These are phyloP conservation scores for Saccharomyces hybrid DNA, from an alignment of 1,139 yeast species.

Conservation along the genomic window DNA sequence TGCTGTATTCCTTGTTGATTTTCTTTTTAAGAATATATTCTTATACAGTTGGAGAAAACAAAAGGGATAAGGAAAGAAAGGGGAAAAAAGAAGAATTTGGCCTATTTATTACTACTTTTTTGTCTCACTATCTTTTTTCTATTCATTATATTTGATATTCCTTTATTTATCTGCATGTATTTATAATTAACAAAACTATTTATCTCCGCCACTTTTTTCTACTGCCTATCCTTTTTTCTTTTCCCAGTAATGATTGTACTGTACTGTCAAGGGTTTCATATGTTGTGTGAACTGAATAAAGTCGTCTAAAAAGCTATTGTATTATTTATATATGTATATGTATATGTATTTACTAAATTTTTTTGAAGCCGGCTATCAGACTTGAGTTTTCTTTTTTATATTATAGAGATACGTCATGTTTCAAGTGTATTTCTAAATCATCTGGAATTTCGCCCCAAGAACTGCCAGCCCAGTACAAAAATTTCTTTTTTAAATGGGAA, in stretches of 20 bases:
- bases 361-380: not conserved
- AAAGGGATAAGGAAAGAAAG: not conserved
- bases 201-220: not conserved
- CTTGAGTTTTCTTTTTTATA: not conserved
- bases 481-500: slow-evolving; percentile 21
- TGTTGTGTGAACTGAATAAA: not conserved
- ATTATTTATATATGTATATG: not conserved
- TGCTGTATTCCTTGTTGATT: not conserved
- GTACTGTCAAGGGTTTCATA: not conserved
- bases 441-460: slow-evolving; percentile 39
- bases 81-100: not conserved
- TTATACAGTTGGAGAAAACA: not conserved
- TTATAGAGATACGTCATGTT: not conserved
- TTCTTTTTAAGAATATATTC: not conserved
- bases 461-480: slow-evolving; percentile 27
- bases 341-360: not conserved
- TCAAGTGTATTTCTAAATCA: slow-evolving; percentile 30
- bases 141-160: not conserved
- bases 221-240: not conserved
- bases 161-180: slow-evolving; percentile 1
- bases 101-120: not conserved
- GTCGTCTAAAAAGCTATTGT: not conserved
- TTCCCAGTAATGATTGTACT: not conserved
- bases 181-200: not conserved
- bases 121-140: not conserved